A percentile compares a stretch with the other conserved stretches of the same genome.
Conservation (phyloP, 140 eudicot genomes). For the Eryngium alpinum region DNA sequence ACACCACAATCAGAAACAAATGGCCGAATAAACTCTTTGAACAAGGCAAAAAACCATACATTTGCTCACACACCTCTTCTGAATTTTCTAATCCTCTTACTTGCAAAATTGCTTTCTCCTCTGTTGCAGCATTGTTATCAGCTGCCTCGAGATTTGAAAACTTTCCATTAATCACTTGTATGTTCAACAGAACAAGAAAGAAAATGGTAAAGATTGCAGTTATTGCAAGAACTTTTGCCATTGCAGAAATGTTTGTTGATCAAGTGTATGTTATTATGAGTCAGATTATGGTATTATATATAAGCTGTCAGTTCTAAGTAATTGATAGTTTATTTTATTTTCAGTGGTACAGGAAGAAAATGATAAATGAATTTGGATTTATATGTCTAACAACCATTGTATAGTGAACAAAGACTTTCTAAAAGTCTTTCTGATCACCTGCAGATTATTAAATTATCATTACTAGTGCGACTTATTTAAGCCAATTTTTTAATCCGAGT, state of each 20-base stretch:
- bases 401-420: neutral
- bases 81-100: slow-evolving; percentile 7
- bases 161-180: neutral
- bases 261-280: neutral
- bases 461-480: too few species aligned
- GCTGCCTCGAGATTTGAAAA: too few species aligned
- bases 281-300: neutral
- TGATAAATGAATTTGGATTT: neutral
- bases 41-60: slow-evolving; percentile 42
- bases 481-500: too few species aligned
- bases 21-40: slow-evolving; percentile 29
- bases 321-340: neutral
- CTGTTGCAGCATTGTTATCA: neutral
- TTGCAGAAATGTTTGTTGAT: neutral
- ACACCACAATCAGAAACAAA: slow-evolving; percentile 37
- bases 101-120: neutral
- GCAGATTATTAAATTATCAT: too few species aligned
- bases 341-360: too few species aligned
- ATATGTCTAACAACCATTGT: neutral
- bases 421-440: too few species aligned
- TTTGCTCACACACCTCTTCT: slow-evolving; percentile 28
- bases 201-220: neutral
- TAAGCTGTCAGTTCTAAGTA: neutral
- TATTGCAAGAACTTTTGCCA: neutral
- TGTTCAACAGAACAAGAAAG: neutral